A percentile compares a stretch with the other conserved stretches of the same genome.
Conservation (phyloP, 352 stramenopile genomes). For the Phytopythium montanum region DNA sequence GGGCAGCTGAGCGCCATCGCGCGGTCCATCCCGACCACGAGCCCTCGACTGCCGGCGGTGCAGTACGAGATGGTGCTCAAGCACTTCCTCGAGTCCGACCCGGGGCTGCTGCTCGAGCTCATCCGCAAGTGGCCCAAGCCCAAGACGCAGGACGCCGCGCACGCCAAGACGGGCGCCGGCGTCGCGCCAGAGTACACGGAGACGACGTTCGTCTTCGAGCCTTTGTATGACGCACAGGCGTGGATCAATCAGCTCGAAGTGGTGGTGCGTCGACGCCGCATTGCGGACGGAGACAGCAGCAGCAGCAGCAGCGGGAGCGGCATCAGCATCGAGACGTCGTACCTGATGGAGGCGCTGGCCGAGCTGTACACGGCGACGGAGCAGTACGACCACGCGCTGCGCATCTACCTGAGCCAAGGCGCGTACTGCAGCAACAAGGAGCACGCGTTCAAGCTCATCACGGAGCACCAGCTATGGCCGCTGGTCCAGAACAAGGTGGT, state of each 20-base stretch:
- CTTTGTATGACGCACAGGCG: constrained; percentile 68
- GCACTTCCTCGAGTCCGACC: constrained; percentile 81
- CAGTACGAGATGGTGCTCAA: constrained; percentile 87
- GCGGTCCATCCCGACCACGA: constrained; percentile 67
- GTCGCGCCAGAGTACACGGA: constrained; percentile 73
- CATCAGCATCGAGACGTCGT: constrained; percentile 78
- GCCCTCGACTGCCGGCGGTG: constrained; percentile 52
- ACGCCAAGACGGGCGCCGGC: constrained; percentile 10
- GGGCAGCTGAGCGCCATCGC: constrained; percentile 70
- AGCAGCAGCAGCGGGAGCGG: constrained; percentile 18
- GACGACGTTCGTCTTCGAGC: constrained; percentile 61
- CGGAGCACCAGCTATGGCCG: constrained; percentile 76
- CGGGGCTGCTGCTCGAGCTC: constrained; percentile 64
- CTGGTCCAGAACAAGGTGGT: constrained; percentile 75
- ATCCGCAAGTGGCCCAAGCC: constrained; percentile 85
- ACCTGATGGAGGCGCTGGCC: constrained; percentile 76
- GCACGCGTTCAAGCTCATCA: constrained; percentile 81
- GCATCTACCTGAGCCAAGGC: constrained; percentile 83
- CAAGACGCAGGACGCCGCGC: constrained; percentile 29
- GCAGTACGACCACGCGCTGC: constrained; percentile 78
- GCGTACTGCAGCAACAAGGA: constrained; percentile 86
- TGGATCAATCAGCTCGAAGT: constrained; percentile 85
- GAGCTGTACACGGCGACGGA: constrained; percentile 80
- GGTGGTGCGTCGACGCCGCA: constrained; percentile 62
- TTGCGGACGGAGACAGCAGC: constrained; percentile 52